These are phyloP conservation scores for Trichoderma koningii DNA, from an alignment of 2,329 filamentous ascomycete genomes.

Conservation along the genomic window DNA sequence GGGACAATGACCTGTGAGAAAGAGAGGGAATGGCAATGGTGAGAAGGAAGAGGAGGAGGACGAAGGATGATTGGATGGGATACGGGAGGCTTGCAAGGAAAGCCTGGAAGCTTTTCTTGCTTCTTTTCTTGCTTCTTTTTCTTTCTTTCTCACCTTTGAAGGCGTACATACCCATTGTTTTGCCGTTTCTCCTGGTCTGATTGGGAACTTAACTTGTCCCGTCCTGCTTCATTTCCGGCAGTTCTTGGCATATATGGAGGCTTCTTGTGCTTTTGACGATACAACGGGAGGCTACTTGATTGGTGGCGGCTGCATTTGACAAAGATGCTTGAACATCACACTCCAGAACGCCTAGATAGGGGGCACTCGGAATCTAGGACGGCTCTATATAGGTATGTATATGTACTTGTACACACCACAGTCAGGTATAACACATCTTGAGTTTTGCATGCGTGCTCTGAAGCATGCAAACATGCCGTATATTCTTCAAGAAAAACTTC, in stretches of 20 bases:
- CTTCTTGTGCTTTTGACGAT: background rate
- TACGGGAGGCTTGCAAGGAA: too few relatives aligned
- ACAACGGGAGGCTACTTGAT: background rate
- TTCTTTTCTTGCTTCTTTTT: background rate
- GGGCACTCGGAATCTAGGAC: too few relatives aligned
- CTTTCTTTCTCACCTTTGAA: background rate
- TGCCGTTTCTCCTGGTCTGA: background rate
- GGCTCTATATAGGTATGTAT: background rate
- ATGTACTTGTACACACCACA: background rate
- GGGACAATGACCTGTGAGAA: background rate
- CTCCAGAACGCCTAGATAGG: background rate
- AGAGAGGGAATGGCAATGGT: background rate
- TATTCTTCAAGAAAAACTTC: background rate
- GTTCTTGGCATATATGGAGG: background rate
- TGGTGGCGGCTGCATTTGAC: background rate
- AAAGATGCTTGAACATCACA: background rate
- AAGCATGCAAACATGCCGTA: background rate
- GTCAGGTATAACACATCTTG: too few relatives aligned
- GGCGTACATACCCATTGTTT: conserved; percentile 9
- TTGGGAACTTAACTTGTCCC: background rate
- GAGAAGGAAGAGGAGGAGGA: background rate
- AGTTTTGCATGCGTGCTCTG: background rate
- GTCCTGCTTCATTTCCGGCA: background rate
- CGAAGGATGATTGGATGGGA: background rate
- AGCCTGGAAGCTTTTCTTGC: background rate